Conservation (phyloP, 495 filamentous ascomycete species). For the Beverwykella pulmonaria region DNA sequence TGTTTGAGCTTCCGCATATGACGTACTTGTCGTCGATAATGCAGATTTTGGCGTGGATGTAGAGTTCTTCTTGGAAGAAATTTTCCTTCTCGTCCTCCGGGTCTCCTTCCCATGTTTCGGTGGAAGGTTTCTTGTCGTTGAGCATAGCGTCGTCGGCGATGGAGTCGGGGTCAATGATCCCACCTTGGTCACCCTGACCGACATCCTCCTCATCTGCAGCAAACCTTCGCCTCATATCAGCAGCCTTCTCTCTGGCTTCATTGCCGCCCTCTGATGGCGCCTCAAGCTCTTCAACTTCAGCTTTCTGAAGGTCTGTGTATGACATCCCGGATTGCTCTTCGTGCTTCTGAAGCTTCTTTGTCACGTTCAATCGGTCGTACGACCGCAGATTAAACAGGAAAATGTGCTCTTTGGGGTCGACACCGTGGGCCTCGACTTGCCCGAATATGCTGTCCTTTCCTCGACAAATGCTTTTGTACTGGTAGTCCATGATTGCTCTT, state of each 20-base stretch:
- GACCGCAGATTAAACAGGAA: constrained; percentile 90
- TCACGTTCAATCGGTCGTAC: constrained; percentile 88
- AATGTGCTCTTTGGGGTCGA: constrained; percentile 77
- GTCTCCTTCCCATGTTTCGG: constrained; percentile 73
- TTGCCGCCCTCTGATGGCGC: constrained; percentile 67
- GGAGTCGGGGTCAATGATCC: constrained; percentile 59
- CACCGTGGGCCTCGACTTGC: constrained; percentile 72
- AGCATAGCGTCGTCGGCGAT: constrained; percentile 85
- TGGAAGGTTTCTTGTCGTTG: constrained; percentile 62
- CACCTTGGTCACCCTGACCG: constrained; percentile 46
- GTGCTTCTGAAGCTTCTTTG: constrained; percentile 64
- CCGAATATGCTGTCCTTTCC: constrained; percentile 88
- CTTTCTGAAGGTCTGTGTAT: constrained; percentile 83
- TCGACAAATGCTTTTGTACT: constrained; percentile 92
- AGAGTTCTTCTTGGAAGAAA: constrained; percentile 93
- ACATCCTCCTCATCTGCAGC: constrained; percentile 54
- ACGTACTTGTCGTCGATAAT: constrained; percentile 53
- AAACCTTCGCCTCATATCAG: constrained; percentile 65
- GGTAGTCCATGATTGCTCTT: constrained; percentile 94
- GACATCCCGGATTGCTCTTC: constrained; percentile 78
- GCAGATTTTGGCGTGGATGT: constrained; percentile 78
- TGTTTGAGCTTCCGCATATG: constrained; percentile 85
- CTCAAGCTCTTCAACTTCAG: constrained; percentile 84
- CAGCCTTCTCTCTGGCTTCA: constrained; percentile 49
- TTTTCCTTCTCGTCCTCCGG: constrained; percentile 75